Conservation (phyloP, 495 filamentous ascomycete genomes). For the Patellaria atrata region DNA sequence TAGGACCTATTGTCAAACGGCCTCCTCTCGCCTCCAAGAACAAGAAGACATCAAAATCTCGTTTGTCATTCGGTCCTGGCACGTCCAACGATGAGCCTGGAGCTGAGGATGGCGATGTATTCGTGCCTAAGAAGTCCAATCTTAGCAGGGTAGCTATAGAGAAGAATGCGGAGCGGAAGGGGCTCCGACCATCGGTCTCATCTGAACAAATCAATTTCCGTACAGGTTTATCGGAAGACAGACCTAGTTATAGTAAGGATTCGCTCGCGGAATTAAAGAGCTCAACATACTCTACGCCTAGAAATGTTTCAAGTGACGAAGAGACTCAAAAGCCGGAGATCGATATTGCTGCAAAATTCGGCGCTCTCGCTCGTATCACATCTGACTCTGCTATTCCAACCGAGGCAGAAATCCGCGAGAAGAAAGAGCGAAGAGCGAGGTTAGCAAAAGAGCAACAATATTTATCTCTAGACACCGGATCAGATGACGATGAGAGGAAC, state of each 20-base stretch:
- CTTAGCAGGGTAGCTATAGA: constrained; percentile 59
- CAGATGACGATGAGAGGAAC: constrained; percentile 31
- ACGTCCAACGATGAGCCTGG: no score
- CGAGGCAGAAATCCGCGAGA: constrained; percentile 79
- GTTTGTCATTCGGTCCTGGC: constrained; percentile 60
- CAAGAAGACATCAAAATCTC: constrained; percentile 34
- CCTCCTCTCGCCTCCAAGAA: constrained; percentile 10
- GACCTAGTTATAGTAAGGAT: constrained; percentile 74
- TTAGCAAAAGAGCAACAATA: constrained; percentile 62
- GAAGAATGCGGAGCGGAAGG: constrained; percentile 49
- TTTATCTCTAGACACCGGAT: constrained; percentile 55
- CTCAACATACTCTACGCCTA: constrained; percentile 67
- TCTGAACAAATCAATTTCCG: constrained; percentile 38
- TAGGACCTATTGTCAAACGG: constrained; percentile 17
- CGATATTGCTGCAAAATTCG: constrained; percentile 54
- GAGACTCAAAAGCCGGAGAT: constrained; percentile 40
- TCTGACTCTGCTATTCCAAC: constrained; percentile 47
- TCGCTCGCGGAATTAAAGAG: constrained; percentile 71
- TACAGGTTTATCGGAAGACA: constrained; percentile 43
- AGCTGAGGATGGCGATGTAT: constrained; percentile 36
- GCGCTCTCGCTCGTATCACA: constrained; percentile 26
- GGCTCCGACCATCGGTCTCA: constrained; percentile 28
- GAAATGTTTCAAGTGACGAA: constrained; percentile 27
- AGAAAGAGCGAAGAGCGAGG: constrained; percentile 74
- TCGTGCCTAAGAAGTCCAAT: constrained; percentile 53